Evolutionary conservation across 225 moss, liverwort and hornwort species (phyloP).

Genomic region (Bryum argenteum): DNA sequence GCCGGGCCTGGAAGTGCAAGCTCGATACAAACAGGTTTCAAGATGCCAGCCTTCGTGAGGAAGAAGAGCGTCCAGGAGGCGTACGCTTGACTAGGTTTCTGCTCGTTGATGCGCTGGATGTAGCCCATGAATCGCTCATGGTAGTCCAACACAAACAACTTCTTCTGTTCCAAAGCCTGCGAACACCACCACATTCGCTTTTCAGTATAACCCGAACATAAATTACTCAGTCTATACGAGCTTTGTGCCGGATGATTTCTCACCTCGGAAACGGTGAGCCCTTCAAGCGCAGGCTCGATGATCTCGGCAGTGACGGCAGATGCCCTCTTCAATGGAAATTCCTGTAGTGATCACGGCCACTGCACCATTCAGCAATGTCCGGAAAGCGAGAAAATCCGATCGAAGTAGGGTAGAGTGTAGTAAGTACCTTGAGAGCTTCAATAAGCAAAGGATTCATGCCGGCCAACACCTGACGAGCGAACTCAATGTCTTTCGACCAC

Average conservation of each 20-base stretch:
- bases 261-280: conserved; percentile 55
- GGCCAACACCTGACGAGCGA: conserved; percentile 67
- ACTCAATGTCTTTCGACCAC: conserved; percentile 68
- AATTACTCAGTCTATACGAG: neutral
- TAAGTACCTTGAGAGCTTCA: conserved; percentile 41
- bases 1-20: conserved; percentile 37
- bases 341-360: conserved; percentile 33
- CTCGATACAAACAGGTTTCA: conserved; percentile 53
- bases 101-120: conserved; percentile 53
- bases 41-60: conserved; percentile 44
- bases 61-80: conserved; percentile 64
- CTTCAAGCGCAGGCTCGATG: conserved; percentile 56
- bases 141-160: conserved; percentile 72
- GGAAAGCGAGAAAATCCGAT: neutral
- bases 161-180: conserved; percentile 61
- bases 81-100: conserved; percentile 46
- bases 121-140: conserved; percentile 62
- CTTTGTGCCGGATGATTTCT: neutral
- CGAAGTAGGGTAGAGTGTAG: neutral
- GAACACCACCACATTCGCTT: neutral
- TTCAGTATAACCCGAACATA: neutral
- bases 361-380: neutral
- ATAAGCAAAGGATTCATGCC: conserved; percentile 66
- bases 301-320: conserved; percentile 57
- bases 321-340: conserved; percentile 67